Conservation (phyloP, 495 filamentous ascomycete species). For the Penicillium cinerascens region DNA sequence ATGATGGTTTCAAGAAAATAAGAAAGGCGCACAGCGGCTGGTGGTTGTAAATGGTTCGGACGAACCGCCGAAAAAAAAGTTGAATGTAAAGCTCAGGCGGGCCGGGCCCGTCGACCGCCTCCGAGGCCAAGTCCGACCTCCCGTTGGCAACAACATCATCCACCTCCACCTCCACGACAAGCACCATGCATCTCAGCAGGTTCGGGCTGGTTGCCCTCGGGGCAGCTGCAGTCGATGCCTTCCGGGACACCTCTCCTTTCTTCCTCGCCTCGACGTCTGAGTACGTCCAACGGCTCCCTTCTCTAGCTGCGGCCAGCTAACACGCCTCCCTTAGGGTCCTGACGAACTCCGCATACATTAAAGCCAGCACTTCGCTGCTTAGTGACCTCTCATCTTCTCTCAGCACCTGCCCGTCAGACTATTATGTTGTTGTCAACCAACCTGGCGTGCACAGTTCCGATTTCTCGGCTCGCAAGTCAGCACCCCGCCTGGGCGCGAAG, state of each 20-base stretch:
- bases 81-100: conserved; percentile 25
- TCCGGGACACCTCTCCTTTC: conserved; percentile 83
- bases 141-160: conserved; percentile 26
- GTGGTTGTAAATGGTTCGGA: conserved; percentile 7
- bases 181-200: conserved; percentile 59
- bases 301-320: conserved; percentile 27
- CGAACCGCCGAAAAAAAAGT: conserved; percentile 20
- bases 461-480: conserved; percentile 49
- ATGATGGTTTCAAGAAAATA: neutral
- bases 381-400: conserved; percentile 40
- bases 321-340: conserved; percentile 37
- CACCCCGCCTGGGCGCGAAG: conserved; percentile 59
- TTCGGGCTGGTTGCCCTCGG: conserved; percentile 60
- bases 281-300: conserved; percentile 49
- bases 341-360: conserved; percentile 41
- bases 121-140: conserved; percentile 29
- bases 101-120: conserved; percentile 29
- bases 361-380: conserved; percentile 39
- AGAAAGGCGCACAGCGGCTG: neutral
- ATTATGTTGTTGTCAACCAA: conserved; percentile 78
- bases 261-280: conserved; percentile 75
- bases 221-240: conserved; percentile 60
- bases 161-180: conserved; percentile 21
- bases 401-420: conserved; percentile 64
- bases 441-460: conserved; percentile 70